Conservation (phyloP, 192 early-diverging fungal species). For the Coemansia furcata region DNA sequence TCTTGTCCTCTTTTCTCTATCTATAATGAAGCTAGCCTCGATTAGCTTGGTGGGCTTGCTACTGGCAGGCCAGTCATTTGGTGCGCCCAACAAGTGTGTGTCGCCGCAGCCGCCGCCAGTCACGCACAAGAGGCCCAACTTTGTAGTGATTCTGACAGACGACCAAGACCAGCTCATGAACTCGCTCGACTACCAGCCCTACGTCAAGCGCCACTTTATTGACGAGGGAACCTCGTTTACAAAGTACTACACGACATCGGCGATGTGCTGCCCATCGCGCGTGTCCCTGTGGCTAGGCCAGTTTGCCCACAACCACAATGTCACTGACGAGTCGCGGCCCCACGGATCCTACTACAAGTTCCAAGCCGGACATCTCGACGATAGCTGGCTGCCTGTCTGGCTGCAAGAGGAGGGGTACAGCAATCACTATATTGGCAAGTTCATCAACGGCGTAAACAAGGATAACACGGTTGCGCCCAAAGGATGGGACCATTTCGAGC, state of each 20-base stretch:
- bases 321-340: conserved; percentile 31
- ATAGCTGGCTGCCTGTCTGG: conserved; percentile 56
- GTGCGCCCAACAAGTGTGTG: background rate
- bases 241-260: conserved; percentile 63
- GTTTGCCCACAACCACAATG: conserved; percentile 60
- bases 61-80: background rate
- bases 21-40: background rate
- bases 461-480: conserved; percentile 35
- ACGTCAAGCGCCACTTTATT: conserved; percentile 60
- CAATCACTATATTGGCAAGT: conserved; percentile 69
- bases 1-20: background rate
- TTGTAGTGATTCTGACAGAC: conserved; percentile 64
- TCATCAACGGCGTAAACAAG: conserved; percentile 56
- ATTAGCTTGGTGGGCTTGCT: background rate
- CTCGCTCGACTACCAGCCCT: conserved; percentile 60
- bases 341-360: conserved; percentile 51
- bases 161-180: conserved; percentile 61
- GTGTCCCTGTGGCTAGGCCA: conserved; percentile 59
- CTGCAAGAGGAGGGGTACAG: conserved; percentile 58
- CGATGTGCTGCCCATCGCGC: conserved; percentile 65
- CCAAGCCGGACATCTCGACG: conserved; percentile 31
- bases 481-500: conserved; percentile 40
- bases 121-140: conserved; percentile 57
- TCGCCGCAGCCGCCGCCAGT: background rate
- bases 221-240: conserved; percentile 59